Evolutionary conservation across 2,329 filamentous ascomycete genomes (phyloP).

Genomic region (Parafenestella ontariensis): DNA sequence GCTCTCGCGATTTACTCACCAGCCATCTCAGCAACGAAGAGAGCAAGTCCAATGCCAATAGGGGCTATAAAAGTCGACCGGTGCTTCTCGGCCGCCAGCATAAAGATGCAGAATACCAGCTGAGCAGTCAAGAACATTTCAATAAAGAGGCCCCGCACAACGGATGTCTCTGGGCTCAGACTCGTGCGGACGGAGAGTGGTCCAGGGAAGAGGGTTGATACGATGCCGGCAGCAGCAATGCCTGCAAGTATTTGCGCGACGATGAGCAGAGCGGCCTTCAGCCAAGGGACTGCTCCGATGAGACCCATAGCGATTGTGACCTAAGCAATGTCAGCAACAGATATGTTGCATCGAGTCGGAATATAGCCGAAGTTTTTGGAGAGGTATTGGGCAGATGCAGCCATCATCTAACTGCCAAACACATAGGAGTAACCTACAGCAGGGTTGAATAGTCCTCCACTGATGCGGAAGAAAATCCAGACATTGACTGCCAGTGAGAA

Average conservation of each 20-base stretch:
- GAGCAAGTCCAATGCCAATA: slow-evolving; percentile 53
- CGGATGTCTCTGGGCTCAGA: slow-evolving; percentile 51
- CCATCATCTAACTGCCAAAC: not conserved
- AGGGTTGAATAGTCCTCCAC: slow-evolving; percentile 50
- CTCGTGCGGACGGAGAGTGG: slow-evolving; percentile 55
- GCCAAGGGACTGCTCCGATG: slow-evolving; percentile 56
- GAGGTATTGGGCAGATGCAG: not conserved
- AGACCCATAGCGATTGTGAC: slow-evolving; percentile 58
- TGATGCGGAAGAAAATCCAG: slow-evolving; percentile 51
- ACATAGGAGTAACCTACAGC: slow-evolving; percentile 31
- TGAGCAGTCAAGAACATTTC: slow-evolving; percentile 60
- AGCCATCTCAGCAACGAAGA: slow-evolving; percentile 56
- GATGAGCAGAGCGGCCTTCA: slow-evolving; percentile 53
- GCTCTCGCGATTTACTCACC: slow-evolving; percentile 30
- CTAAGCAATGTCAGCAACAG: slow-evolving; percentile 29
- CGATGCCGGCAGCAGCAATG: slow-evolving; percentile 55
- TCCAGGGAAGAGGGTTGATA: slow-evolving; percentile 55
- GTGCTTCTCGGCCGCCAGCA: slow-evolving; percentile 53
- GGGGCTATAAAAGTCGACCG: slow-evolving; percentile 50
- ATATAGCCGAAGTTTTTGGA: slow-evolving; percentile 13
- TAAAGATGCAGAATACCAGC: slow-evolving; percentile 59
- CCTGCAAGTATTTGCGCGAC: slow-evolving; percentile 55
- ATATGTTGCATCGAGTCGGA: not conserved
- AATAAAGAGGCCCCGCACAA: slow-evolving; percentile 56
- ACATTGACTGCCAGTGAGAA: slow-evolving; percentile 50